phyloP scores from a whole-genome alignment of 495 filamentous ascomycete species.

The Tricharina praecox region DNA sequence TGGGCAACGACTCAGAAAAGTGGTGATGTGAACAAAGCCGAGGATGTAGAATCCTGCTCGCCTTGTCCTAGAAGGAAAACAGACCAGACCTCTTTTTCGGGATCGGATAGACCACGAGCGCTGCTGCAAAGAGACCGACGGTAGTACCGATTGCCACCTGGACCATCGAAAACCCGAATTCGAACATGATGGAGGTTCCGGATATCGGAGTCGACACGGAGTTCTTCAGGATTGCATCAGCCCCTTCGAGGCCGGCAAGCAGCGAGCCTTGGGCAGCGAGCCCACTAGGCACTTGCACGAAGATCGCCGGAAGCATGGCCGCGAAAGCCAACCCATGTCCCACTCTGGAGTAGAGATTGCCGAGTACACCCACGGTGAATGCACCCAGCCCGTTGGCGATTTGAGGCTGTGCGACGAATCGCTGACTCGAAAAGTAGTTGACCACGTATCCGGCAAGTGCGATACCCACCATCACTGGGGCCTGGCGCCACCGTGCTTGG shows the following conservation, averaged over 20 bases:
- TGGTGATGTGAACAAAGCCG: not conserved
- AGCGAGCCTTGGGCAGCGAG: conserved; percentile 70
- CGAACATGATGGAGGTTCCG: conserved; percentile 47
- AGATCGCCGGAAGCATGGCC: conserved; percentile 80
- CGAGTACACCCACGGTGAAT: conserved; percentile 67
- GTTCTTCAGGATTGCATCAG: conserved; percentile 53
- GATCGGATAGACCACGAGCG: conserved; percentile 74
- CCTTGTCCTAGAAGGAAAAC: conserved; percentile 54
- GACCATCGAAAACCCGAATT: conserved; percentile 72
- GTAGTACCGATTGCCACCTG: conserved; percentile 88
- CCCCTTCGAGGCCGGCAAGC: conserved; percentile 67
- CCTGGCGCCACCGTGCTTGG: conserved; percentile 78
- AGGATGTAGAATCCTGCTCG: not conserved
- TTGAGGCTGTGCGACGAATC: conserved; percentile 61
- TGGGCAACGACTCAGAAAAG: no score
- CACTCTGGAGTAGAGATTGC: conserved; percentile 68
- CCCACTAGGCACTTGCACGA: conserved; percentile 83
- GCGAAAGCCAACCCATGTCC: conserved; percentile 70
- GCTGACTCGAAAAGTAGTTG: conserved; percentile 58
- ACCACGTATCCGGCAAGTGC: conserved; percentile 73
- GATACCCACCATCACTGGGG: conserved; percentile 70
- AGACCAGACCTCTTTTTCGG: conserved; percentile 80
- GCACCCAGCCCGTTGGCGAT: conserved; percentile 74
- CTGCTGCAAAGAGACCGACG: conserved; percentile 74
- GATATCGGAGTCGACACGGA: conserved; percentile 13